Conservation (phyloP, 257 asterid genomes). For the Nicotiana undulata region DNA sequence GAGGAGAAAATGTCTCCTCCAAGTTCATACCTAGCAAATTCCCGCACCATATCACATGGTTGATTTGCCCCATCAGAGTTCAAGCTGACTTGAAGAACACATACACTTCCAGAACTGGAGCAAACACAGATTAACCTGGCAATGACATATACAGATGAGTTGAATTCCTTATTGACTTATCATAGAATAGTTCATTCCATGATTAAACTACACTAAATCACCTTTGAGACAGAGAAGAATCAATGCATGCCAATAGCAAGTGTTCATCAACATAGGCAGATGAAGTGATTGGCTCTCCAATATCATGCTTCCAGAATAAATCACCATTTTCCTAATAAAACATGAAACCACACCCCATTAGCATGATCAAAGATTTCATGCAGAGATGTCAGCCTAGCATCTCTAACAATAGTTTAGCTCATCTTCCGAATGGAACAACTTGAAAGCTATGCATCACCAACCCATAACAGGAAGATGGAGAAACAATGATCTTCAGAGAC, state of each 20-base stretch:
- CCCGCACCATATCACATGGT: conserved; percentile 27
- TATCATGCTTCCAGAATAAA: conserved; percentile 56
- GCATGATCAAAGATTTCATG: background rate
- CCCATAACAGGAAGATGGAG: background rate
- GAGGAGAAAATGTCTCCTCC: conserved; percentile 86
- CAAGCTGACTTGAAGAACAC: conserved; percentile 35
- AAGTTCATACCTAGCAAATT: conserved; percentile 60
- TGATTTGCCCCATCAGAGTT: conserved; percentile 20
- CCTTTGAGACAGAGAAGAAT: conserved; percentile 40
- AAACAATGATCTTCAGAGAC: background rate
- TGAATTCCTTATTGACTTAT: background rate
- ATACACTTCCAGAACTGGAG: conserved; percentile 66
- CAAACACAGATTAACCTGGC: conserved; percentile 70
- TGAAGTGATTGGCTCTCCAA: conserved; percentile 68
- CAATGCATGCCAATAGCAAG: conserved; percentile 30
- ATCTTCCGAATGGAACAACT: background rate
- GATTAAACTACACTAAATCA: conserved; percentile 10
- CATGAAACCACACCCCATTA: background rate
- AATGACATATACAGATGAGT: background rate
- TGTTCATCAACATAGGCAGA: conserved; percentile 74
- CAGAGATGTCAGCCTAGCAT: background rate
- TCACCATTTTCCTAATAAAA: conserved; percentile 52
- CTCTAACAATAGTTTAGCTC: background rate
- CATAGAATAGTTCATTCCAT: background rate
- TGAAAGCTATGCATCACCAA: background rate